A percentile compares a stretch with the other conserved stretches of the same genome.
phyloP scores from a whole-genome alignment of 1,139 yeast genomes.

The Suhomyces terraborum region DNA sequence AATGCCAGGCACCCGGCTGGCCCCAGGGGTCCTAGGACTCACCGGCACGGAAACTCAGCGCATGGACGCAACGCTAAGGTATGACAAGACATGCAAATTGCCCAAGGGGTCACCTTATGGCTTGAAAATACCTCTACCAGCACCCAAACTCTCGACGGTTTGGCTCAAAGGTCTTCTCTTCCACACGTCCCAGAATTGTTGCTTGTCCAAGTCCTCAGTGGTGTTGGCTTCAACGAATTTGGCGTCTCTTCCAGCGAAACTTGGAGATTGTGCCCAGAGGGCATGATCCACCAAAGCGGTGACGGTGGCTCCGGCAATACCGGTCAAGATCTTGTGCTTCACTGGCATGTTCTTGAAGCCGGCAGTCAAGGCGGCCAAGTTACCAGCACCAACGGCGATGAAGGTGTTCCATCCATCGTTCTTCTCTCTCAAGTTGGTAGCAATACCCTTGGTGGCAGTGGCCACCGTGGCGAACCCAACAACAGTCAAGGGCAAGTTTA shows the following conservation, averaged over 20 bases:
- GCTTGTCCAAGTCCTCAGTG: slow-evolving; percentile 45
- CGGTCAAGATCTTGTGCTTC: slow-evolving; percentile 46
- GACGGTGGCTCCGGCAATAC: slow-evolving; percentile 43
- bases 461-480: slow-evolving; percentile 48
- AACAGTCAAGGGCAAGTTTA: slow-evolving; percentile 43
- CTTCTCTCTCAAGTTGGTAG: slow-evolving; percentile 49
- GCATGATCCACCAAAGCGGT: slow-evolving; percentile 45
- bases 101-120: slow-evolving; percentile 15
- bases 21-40: not conserved
- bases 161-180: slow-evolving; percentile 83
- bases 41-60: slow-evolving; percentile 3
- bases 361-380: slow-evolving; percentile 42
- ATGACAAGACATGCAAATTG: slow-evolving; percentile 8
- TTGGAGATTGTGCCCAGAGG: slow-evolving; percentile 46
- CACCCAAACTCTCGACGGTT: slow-evolving; percentile 76
- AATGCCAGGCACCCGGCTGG: slow-evolving; percentile 6
- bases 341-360: slow-evolving; percentile 47
- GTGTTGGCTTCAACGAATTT: slow-evolving; percentile 40
- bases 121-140: slow-evolving; percentile 55
- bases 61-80: not conserved
- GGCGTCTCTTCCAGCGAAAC: slow-evolving; percentile 42
- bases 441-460: slow-evolving; percentile 42
- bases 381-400: slow-evolving; percentile 48
- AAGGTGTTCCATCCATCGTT: slow-evolving; percentile 54
- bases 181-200: slow-evolving; percentile 80